Evolutionary conservation across 305 asterid species (phyloP).

Genomic region (Solanum hybrid): DNA sequence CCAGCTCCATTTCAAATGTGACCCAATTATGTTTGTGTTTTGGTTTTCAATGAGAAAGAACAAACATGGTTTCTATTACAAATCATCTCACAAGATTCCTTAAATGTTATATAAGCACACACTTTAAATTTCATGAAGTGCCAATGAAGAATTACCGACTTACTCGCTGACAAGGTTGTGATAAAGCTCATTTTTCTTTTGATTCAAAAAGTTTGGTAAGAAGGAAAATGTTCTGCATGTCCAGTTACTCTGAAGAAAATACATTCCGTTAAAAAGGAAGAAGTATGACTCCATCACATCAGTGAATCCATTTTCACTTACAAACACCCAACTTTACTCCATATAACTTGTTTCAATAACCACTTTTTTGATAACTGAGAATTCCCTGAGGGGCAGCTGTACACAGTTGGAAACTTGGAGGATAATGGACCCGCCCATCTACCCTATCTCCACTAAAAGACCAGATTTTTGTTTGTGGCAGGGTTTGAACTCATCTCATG

Average conservation of each 20-base stretch:
- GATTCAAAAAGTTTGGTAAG: background rate
- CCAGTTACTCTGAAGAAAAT: background rate
- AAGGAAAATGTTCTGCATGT: background rate
- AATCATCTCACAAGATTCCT: background rate
- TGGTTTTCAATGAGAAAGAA: background rate
- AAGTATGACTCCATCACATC: background rate
- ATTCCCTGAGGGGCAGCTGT: background rate
- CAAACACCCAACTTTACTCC: background rate
- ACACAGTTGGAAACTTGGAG: background rate
- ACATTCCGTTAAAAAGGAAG: background rate
- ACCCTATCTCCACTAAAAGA: background rate
- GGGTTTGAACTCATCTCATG: background rate
- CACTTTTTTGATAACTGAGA: background rate
- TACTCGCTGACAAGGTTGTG: background rate
- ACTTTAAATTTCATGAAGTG: background rate
- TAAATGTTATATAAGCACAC: background rate
- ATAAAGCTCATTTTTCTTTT: background rate
- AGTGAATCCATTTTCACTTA: background rate
- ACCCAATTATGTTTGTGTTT: background rate
- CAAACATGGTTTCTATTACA: background rate
- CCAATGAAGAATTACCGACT: background rate
- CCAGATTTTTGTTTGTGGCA: background rate
- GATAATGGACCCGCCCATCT: background rate
- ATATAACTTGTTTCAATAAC: background rate
- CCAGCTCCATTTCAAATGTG: background rate